Evolutionary conservation across 192 early-diverging fungal genomes (phyloP).

Genomic region (Backusella sp.): DNA sequence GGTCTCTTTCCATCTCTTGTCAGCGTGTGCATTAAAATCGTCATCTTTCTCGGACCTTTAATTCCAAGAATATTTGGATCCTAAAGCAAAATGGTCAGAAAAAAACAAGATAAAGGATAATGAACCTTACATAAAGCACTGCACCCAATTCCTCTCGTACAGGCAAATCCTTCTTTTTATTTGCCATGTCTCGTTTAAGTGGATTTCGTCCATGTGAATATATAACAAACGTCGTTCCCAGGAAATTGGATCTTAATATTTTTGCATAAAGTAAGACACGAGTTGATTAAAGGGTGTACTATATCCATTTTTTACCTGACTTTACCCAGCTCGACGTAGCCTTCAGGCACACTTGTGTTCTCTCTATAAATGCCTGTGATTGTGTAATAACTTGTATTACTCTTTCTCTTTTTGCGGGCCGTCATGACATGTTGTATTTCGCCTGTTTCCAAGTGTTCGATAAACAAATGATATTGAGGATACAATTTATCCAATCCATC

Average conservation of each 20-base stretch:
- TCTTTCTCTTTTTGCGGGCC: constrained; percentile 69
- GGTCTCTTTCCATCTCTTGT: constrained; percentile 56
- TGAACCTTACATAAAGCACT: constrained; percentile 67
- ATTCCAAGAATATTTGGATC: constrained; percentile 86
- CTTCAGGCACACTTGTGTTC: neutral
- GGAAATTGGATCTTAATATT: constrained; percentile 69
- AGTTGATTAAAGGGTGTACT: constrained; percentile 37
- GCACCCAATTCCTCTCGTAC: constrained; percentile 69
- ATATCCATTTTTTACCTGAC: constrained; percentile 37
- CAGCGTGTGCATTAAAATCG: constrained; percentile 74
- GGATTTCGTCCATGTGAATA: constrained; percentile 59
- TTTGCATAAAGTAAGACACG: constrained; percentile 4
- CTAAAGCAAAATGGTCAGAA: constrained; percentile 33
- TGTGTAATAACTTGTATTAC: constrained; percentile 60
- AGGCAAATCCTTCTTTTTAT: constrained; percentile 33
- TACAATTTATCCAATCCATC: constrained; percentile 63
- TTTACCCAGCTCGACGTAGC: constrained; percentile 23
- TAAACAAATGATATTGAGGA: constrained; percentile 68
- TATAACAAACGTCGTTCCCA: constrained; percentile 82
- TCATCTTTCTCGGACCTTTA: constrained; percentile 93
- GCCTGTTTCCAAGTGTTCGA: constrained; percentile 61
- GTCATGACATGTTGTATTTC: constrained; percentile 48
- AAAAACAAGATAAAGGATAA: neutral
- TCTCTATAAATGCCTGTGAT: constrained; percentile 39
- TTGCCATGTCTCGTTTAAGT: constrained; percentile 19